Base-by-base conservation (phyloP, 2,329 filamentous ascomycete genomes). In the Neoscytalidium dimidiatum region DNA sequence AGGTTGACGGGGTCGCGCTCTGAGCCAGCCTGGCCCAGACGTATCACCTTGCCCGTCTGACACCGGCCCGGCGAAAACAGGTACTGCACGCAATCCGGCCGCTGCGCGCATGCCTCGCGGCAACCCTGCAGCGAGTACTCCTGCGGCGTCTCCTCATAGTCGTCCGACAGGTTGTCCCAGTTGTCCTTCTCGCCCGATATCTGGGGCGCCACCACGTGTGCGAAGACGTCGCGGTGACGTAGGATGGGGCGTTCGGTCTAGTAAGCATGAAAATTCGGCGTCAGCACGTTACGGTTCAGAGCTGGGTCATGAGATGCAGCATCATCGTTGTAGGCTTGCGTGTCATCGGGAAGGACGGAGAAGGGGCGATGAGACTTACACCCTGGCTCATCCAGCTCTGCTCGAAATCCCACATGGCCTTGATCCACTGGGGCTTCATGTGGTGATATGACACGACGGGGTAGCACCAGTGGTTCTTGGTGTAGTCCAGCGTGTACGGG, bases 371-470 rank as follows among this genome's bases (percentile, higher is more conserved):
- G 49, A 52, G n/a, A 68, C 71, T 56, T 69, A 71, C 71, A 64
- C 65, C 66, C 48, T 68, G 51, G 4, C 66, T 73, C 68, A 75
- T 76, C 78, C 77, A 80, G 29, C 71, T 69, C 64, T 77, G 73
- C 66, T 80, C 77, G 48, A 79, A 79, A 2, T 69, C 66, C 77
- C 78, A 80, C 9, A 79, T 69, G 62, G 74, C 74, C 58, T 75
- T 72, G 13, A 78, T 77, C 58, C 77, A 74, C 8, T 71, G 64
- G 1, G 77, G 70, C 17, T 75, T 74, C 33, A 79, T 74, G 64
- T 79, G 77, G 65, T 80, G 78, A 67, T 77, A 78, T 14, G 78
- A 80, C 4, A 83, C 71, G 8, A 75, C 77, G 5, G 80, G 78
- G 35, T 71, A 73, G 68, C 81, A 83, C 80, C 81, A 83, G 1